A percentile compares a stretch with the other conserved stretches of the same genome.
Evolutionary conservation across 257 asterid species (phyloP).

Genomic region (Solanum phureja): DNA sequence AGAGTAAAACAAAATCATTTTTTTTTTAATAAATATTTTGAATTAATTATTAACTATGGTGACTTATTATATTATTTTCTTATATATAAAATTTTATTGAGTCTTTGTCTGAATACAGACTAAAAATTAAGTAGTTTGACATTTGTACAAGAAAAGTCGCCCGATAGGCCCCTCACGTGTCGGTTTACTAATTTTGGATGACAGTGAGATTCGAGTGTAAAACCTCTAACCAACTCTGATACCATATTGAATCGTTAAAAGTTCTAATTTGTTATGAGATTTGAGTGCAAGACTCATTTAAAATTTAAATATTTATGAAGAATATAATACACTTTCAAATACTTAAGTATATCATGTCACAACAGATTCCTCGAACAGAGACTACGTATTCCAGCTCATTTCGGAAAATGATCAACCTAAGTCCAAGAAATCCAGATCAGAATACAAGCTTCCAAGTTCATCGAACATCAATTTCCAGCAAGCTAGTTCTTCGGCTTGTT

Average conservation of each 20-base stretch:
- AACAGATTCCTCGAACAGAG: not conserved
- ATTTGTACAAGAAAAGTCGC: not conserved
- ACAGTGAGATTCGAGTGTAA: not conserved
- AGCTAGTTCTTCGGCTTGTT: slow-evolving; percentile 32
- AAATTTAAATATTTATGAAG: not conserved
- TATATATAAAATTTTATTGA: not conserved
- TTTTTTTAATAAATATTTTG: not conserved
- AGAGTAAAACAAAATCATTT: too few relatives aligned
- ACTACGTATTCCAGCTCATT: slow-evolving; percentile 13
- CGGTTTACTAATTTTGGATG: not conserved
- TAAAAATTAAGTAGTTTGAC: not conserved
- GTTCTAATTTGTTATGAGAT: not conserved
- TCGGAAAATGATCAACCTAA: slow-evolving; percentile 14
- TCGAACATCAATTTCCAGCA: slow-evolving; percentile 69
- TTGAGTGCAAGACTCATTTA: not conserved
- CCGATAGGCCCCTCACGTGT: not conserved
- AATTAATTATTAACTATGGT: not conserved
- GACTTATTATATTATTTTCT: not conserved
- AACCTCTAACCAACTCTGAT: not conserved
- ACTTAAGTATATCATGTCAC: not conserved
- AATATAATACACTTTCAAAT: not conserved
- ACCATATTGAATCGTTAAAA: not conserved
- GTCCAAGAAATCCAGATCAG: slow-evolving; percentile 31
- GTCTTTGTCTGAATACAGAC: not conserved
- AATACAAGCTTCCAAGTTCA: slow-evolving; percentile 14